Percentiles rank a stretch among this genome's conserved stretches.
Conservation (phyloP, 129 eudicot genomes). For the Sambucus nigra region DNA sequence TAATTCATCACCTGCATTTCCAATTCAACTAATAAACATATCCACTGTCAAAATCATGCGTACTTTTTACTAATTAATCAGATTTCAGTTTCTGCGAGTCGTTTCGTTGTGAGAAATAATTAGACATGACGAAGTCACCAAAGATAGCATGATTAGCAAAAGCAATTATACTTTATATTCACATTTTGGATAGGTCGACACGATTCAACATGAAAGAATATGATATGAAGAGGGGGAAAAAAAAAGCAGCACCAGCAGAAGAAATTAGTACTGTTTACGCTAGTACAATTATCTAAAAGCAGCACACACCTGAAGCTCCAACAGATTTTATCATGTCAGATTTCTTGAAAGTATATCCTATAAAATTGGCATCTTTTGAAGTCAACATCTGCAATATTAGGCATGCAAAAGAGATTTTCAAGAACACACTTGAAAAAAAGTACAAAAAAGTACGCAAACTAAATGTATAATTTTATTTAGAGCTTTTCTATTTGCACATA, state of each 20-base stretch:
- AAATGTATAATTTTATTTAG: too few species aligned
- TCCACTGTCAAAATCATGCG: not conserved
- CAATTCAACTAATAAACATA: not conserved
- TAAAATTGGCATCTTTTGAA: conserved; percentile 85
- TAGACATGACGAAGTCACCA: not conserved
- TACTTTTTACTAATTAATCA: not conserved
- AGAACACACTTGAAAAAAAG: too few species aligned
- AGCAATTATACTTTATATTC: not conserved
- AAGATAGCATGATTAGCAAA: not conserved
- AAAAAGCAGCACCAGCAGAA: too few species aligned
- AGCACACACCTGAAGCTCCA: conserved; percentile 75
- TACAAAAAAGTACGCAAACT: too few species aligned
- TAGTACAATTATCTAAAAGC: not conserved
- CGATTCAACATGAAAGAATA: not conserved
- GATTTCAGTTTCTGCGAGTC: not conserved
- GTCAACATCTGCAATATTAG: conserved; percentile 69
- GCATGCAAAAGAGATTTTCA: too few species aligned
- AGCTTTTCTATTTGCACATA: too few species aligned
- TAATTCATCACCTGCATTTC: not conserved
- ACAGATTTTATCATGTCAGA: conserved; percentile 77
- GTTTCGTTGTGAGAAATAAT: not conserved
- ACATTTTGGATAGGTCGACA: not conserved
- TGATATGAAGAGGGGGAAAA: not conserved
- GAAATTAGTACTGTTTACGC: conserved; percentile 1
- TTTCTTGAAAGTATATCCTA: conserved; percentile 83